These are phyloP conservation scores for Thelephora terrestris DNA, from an alignment of 1,284 basidiomycete species.

Conservation along the genomic window DNA sequence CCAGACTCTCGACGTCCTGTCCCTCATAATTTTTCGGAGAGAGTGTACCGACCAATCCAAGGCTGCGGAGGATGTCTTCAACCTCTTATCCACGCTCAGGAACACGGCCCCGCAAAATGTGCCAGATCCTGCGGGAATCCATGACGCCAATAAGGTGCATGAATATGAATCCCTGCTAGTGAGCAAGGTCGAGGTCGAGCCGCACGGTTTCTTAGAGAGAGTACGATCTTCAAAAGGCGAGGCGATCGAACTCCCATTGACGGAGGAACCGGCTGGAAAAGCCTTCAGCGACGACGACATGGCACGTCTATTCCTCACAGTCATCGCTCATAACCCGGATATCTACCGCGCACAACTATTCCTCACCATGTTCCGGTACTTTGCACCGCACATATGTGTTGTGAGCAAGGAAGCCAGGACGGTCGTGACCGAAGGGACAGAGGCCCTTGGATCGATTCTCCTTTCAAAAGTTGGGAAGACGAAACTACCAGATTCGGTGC, in stretches of 20 bases:
- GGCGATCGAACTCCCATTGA: slow-evolving; percentile 35
- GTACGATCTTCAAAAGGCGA: slow-evolving; percentile 35
- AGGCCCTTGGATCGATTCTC: slow-evolving; percentile 54
- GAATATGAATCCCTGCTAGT: slow-evolving; percentile 67
- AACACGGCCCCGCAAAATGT: slow-evolving; percentile 27
- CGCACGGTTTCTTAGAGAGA: slow-evolving; percentile 49
- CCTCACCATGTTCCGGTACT: slow-evolving; percentile 47
- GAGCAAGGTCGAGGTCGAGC: slow-evolving; percentile 56
- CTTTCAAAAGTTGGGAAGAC: slow-evolving; percentile 34
- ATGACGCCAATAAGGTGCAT: slow-evolving; percentile 52
- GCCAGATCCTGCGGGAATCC: slow-evolving; percentile 57
- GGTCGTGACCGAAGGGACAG: slow-evolving; percentile 58
- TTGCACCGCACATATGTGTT: slow-evolving; percentile 51
- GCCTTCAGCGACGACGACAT: slow-evolving; percentile 57
- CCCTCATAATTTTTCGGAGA: slow-evolving; percentile 38
- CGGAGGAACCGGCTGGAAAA: slow-evolving; percentile 52
- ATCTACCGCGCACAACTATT: slow-evolving; percentile 61
- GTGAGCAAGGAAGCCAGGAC: slow-evolving; percentile 37
- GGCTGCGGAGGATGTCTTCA: slow-evolving; percentile 42
- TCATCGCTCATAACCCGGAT: slow-evolving; percentile 68
- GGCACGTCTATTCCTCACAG: slow-evolving; percentile 64
- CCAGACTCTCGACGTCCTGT: slow-evolving; percentile 57
- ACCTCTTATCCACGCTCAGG: slow-evolving; percentile 46
- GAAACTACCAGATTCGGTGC: slow-evolving; percentile 31
- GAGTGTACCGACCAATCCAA: slow-evolving; percentile 32